Evolutionary conservation across 768 basidiomycete species (phyloP), one percentile per base, ranked within the genome.

Genomic region (Ramaria rubella): DNA sequence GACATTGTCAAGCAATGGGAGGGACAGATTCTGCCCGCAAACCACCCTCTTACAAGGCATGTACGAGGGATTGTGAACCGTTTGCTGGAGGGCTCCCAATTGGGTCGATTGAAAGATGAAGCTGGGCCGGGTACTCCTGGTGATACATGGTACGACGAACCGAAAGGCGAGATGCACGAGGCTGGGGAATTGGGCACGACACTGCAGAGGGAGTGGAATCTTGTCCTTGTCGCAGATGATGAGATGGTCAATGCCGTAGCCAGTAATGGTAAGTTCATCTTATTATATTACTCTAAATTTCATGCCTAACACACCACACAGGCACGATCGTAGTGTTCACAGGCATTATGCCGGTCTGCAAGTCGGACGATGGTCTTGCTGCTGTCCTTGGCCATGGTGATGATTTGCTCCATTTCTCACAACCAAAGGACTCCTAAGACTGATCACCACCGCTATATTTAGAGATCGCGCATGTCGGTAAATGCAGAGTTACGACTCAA

Each of bases 311-410:
- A 19, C 52, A 34, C 29, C 36, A 59, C 3, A 26, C 63, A 83
- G 87, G 86, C 1, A 77, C 85, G 49, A 84, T 96, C 52, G 78
- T 93, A 30, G 88, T 97, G 9, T 95, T 90, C 65, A 93, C 91
- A 0, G 94, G 94, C 0, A 90, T 96, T 33, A 68, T 96, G 3
- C 90, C 88, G 0, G 71, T 94, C 5, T 85, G 83, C 45, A 73
- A 72, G 59, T 83, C 91, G 59, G 90, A 93, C 61, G 79, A 87
- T 63, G 91, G 90, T 0, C 72, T 97, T 0, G 90, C 94, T 1
- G 85, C 85, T 17, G 85, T 96, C 1, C 70, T 97, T 2, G 81
- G 88, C 1, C 94, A 96, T 67, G 91, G 92, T 88, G 53, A 3
- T 55, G 3, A 1, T 38, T 48, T 34, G 43, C 7, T 3, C n/a